These are phyloP conservation scores for Oligophagozyma castellii DNA, from an alignment of 1,139 yeast species.

Conservation along the genomic window DNA sequence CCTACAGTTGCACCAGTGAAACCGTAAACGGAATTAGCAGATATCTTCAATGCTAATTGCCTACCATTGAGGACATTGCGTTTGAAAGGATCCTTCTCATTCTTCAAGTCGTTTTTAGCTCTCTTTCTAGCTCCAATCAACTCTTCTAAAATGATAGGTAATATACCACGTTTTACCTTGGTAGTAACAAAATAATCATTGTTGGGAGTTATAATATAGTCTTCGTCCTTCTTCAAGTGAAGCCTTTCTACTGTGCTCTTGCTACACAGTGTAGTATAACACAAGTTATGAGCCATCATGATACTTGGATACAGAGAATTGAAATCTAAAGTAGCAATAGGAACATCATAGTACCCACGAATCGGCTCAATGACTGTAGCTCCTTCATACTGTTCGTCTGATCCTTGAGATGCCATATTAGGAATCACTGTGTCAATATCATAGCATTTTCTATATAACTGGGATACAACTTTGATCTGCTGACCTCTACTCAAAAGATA, in stretches of 20 bases:
- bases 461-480: slow-evolving; percentile 94
- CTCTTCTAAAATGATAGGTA: slow-evolving; percentile 86
- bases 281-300: slow-evolving; percentile 98
- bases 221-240: slow-evolving; percentile 51
- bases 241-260: slow-evolving; percentile 56
- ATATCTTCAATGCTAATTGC: slow-evolving; percentile 87
- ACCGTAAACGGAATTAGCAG: slow-evolving; percentile 97
- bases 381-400: slow-evolving; percentile 91
- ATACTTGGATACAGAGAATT: slow-evolving; percentile 95
- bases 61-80: slow-evolving; percentile 92
- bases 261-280: slow-evolving; percentile 80
- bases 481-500: slow-evolving; percentile 85
- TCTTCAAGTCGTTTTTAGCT: slow-evolving; percentile 81
- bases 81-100: slow-evolving; percentile 88
- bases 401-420: slow-evolving; percentile 70
- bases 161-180: slow-evolving; percentile 59
- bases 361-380: slow-evolving; percentile 97
- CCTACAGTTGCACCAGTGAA: slow-evolving; percentile 99
- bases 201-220: slow-evolving; percentile 80
- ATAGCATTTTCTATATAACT: slow-evolving; percentile 81
- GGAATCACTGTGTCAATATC: slow-evolving; percentile 82
- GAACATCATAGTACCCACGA: slow-evolving; percentile 92
- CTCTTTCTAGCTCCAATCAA: slow-evolving; percentile 82
- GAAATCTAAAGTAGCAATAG: slow-evolving; percentile 96
- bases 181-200: slow-evolving; percentile 85